Evolutionary conservation across 352 stramenopile genomes (phyloP), one percentile per base, ranked within the genome.

Genomic region (Globisporangium orthogonon): DNA sequence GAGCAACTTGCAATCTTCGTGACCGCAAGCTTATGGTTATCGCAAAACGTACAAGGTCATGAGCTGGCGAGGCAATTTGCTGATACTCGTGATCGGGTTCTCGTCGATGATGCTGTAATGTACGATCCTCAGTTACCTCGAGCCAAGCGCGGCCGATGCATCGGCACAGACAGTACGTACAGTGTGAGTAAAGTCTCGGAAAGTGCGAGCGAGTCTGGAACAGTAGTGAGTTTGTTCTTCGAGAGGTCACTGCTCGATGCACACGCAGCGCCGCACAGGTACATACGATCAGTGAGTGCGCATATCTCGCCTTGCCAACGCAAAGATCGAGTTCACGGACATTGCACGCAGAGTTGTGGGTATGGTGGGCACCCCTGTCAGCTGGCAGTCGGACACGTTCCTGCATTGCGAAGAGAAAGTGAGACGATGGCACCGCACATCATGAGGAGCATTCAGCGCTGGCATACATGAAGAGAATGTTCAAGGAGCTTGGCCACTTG

Each of bases 51-150:
- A 58, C 53, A 58, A 46, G 53, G 33, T 50, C 18, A 18, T 47
- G 54, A 59, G 54, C 15, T 59, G 40, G 17, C 18, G 54, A 4
- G 54, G 54, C 13, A 59, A 15, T 2, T 33, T 43, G 13, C 29
- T 13, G 31, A 59, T 33, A 28, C 44, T 59, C 18, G n/a, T 5
- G 43, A 59, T 45, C 13, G 54, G 54, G 29, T 59, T 59, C 6
- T 43, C 44, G 54, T 59, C 54, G 28, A 59, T 50, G 54, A 52
- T 23, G 31, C 54, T 59, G 29, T 40, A 55, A 23, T 17, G 10
- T 11, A n/a, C n/a, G n/a, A n/a, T n/a, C 18, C 45, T 33, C n/a
- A 2, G n/a, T 50, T n/a, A n/a, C n/a, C n/a, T n/a, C n/a, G n/a
- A n/a, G n/a, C n/a, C n/a, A n/a, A n/a, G n/a, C n/a, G n/a, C n/a